Evolutionary conservation across 75 land plant species (phyloP), one percentile per base, ranked within the genome.

Genomic region (Cupressus sempervirens): DNA sequence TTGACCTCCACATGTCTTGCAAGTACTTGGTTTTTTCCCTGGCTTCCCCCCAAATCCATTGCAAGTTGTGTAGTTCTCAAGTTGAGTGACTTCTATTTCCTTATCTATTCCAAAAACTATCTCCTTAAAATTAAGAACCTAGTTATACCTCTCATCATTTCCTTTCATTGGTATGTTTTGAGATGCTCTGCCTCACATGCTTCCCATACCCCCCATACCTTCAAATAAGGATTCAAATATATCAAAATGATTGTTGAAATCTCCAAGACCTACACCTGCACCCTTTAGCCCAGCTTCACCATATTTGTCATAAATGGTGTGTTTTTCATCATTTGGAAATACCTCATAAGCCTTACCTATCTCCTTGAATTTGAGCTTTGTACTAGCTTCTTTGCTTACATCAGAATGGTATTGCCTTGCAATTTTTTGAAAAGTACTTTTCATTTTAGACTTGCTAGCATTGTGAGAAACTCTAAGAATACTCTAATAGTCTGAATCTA

Each of bases 311-410:
- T 95, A 95, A 26, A 95, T 62, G 62, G 97, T 88, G 29, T 93
- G 92, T 84, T 95, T 95, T 73, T 95, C 96, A 89, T 95, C 96
- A 89, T 95, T 96, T 23, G 97, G n/a, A 79, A 41, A 46, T 86
- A 97, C 99, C 98, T 97, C 99, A 80, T 97, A 97, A 43, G 99
- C 99, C 85, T 94, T 95, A 84, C 99, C 94, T 32, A 97, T 94
- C 38, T 96, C 96, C 91, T 97, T 97, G 87, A 97, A 97, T 70
- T 97, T 97, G 36, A 93, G 88, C 76, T 97, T 98, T 80, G 99
- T 98, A 3, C 92, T 93, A 80, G 99, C 82, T 76, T 97, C 95
- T 85, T 98, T 98, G n/a, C n/a, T n/a, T n/a, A n/a, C n/a, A n/a
- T n/a, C n/a, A n/a, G n/a, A n/a, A n/a, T n/a, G n/a, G n/a, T n/a